Conservation (phyloP, 805 yeast species). For the Yarrowia phangngaensis region DNA sequence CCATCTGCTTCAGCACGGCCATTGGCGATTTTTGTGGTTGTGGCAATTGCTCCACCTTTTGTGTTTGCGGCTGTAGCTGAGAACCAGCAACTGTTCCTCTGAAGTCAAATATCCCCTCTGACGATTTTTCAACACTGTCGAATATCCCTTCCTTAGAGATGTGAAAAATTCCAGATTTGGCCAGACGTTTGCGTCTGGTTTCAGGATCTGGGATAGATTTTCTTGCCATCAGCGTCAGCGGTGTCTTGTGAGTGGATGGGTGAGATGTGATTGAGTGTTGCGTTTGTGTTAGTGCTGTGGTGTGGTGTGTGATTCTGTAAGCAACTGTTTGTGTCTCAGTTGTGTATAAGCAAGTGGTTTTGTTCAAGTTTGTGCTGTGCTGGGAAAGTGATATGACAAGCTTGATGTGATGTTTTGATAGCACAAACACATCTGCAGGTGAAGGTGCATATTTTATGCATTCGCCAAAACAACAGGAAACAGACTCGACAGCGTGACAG, state of each 20-base stretch:
- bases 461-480: conserved; percentile 23
- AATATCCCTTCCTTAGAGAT: conserved; percentile 5
- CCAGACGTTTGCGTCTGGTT: conserved; percentile 2
- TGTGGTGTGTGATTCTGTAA: background rate
- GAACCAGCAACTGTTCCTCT: conserved; percentile 4
- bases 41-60: background rate
- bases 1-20: conserved; percentile 19
- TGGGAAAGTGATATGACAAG: no score
- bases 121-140: background rate
- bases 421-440: conserved; percentile 14
- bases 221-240: conserved; percentile 1
- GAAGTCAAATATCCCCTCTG: background rate
- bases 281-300: background rate
- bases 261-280: background rate
- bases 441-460: background rate
- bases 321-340: background rate
- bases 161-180: conserved; percentile 4
- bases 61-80: background rate
- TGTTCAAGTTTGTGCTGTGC: no score
- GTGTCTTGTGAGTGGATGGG: conserved; percentile 6
- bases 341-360: no score
- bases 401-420: conserved; percentile 14
- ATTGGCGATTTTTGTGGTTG: conserved; percentile 19
- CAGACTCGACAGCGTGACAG: no score
- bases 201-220: conserved; percentile 17